These are phyloP conservation scores for Ogataea siamensis DNA, from an alignment of 805 yeast species.

Conservation along the genomic window DNA sequence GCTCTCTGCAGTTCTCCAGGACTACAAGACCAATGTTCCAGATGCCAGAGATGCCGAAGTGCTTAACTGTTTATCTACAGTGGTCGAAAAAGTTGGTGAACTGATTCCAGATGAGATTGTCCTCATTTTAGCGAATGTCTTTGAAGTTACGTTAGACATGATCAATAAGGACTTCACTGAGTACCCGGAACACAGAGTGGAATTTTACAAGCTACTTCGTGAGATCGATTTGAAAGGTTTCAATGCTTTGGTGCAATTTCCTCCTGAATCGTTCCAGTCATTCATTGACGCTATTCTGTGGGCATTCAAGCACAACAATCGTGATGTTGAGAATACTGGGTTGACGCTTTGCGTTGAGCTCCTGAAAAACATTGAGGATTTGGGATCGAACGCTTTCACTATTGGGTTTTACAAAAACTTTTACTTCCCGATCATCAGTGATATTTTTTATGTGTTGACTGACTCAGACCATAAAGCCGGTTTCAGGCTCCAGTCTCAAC, in stretches of 20 bases:
- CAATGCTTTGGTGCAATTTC: constrained; percentile 80
- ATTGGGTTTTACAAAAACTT: constrained; percentile 85
- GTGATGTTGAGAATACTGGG: constrained; percentile 95
- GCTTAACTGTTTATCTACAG: constrained; percentile 87
- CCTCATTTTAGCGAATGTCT: constrained; percentile 81
- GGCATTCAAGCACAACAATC: constrained; percentile 97
- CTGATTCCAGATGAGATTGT: constrained; percentile 89
- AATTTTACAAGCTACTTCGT: constrained; percentile 84
- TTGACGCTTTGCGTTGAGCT: constrained; percentile 80
- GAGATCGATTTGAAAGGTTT: constrained; percentile 85
- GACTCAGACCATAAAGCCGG: constrained; percentile 98
- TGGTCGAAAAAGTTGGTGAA: constrained; percentile 83
- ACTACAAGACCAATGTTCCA: constrained; percentile 83
- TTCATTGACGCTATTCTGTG: constrained; percentile 92
- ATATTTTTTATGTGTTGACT: constrained; percentile 88
- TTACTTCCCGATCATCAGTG: constrained; percentile 85
- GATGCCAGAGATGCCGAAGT: constrained; percentile 99
- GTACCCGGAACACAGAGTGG: constrained; percentile 97
- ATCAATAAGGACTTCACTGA: constrained; percentile 93
- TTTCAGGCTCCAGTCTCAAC: constrained; percentile 80
- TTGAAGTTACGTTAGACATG: constrained; percentile 93
- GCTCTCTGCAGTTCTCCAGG: constrained; percentile 81
- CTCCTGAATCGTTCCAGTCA: constrained; percentile 88
- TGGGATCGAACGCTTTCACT: constrained; percentile 71
- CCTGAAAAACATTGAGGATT: constrained; percentile 75